These are phyloP conservation scores for Aspergillus sclerotialis DNA, from an alignment of 2,329 filamentous ascomycete genomes.

Conservation along the genomic window DNA sequence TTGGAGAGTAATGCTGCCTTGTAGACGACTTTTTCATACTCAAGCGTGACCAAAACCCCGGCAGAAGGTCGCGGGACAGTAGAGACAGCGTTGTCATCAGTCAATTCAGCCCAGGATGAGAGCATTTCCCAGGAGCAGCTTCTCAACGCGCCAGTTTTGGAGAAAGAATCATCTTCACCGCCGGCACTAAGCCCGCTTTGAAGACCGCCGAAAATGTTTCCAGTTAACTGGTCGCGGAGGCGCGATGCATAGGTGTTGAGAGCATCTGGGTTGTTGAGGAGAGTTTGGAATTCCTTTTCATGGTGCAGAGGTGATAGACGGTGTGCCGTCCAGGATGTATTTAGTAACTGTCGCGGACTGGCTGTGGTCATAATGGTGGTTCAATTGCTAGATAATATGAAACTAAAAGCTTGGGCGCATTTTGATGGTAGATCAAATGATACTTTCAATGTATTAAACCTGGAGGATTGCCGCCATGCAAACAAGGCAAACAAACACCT, in stretches of 20 bases:
- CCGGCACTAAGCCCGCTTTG: constrained; percentile 28
- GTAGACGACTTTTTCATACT: constrained; percentile 44
- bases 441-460: no score
- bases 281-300: constrained; percentile 28
- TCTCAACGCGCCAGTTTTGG: constrained; percentile 41
- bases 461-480: no score
- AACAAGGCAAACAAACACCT: constrained; percentile 8
- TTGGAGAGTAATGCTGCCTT: constrained; percentile 43
- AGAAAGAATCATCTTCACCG: constrained; percentile 32
- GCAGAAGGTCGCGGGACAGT: constrained; percentile 23
- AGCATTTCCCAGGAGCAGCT: constrained; percentile 40
- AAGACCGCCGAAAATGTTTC: constrained; percentile 41
- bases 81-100: constrained; percentile 17
- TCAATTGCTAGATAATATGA: not conserved
- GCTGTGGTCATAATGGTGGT: constrained; percentile 16
- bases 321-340: constrained; percentile 48
- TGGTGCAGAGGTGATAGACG: constrained; percentile 50
- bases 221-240: constrained; percentile 43
- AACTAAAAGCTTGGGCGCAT: not conserved
- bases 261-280: constrained; percentile 26
- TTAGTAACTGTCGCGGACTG: constrained; percentile 38
- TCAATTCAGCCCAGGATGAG: constrained; percentile 20
- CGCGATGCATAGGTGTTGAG: constrained; percentile 42
- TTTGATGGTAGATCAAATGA: no score
- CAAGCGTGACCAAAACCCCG: constrained; percentile 43